Conservation (phyloP, 257 asterid species). For the Nicotiana tomentosiformis region DNA sequence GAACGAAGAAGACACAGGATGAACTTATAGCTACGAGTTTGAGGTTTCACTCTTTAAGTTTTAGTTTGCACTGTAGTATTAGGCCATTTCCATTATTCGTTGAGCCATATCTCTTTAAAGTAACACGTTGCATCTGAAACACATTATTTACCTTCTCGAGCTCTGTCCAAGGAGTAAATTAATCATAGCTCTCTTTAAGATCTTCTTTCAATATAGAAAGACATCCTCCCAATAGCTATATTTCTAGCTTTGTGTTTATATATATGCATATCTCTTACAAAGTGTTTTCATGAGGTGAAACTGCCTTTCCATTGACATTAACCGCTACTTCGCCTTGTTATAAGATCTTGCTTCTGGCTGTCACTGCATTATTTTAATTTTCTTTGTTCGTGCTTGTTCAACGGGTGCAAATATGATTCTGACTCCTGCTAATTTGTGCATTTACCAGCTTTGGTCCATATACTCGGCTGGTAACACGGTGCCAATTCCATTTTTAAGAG, state of each 20-base stretch:
- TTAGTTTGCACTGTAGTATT: not conserved
- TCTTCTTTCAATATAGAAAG: not conserved
- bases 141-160: not conserved
- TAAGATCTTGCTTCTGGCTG: not conserved
- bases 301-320: not conserved
- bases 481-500: conserved; percentile 87
- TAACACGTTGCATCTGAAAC: not conserved
- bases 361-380: not conserved
- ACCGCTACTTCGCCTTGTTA: conserved; percentile 4
- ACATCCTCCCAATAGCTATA: not conserved
- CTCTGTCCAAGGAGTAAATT: not conserved
- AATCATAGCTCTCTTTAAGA: not conserved
- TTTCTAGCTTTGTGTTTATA: not conserved
- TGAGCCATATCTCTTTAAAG: not conserved
- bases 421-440: conserved; percentile 3
- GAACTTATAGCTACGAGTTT: not conserved
- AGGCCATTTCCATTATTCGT: not conserved
- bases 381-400: not conserved
- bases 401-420: not conserved
- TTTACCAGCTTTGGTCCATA: conserved; percentile 83
- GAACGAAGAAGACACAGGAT: not conserved
- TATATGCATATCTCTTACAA: not conserved
- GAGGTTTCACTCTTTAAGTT: not conserved
- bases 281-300: not conserved
- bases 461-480: conserved; percentile 96